Conservation (phyloP, 257 asterid species). For the Nicotiana benthamiana region DNA sequence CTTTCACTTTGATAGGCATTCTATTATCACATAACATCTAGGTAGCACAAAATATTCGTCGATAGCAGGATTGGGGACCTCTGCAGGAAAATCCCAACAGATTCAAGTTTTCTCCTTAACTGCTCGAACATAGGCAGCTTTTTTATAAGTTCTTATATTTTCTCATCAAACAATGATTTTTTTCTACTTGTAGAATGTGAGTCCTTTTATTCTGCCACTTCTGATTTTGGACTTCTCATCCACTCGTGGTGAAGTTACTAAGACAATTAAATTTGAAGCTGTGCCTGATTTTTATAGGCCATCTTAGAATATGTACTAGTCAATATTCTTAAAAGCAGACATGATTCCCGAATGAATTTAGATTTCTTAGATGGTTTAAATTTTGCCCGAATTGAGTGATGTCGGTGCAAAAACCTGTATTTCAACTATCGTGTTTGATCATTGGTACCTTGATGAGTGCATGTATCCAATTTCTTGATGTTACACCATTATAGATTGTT, state of each 20-base stretch:
- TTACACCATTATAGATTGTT: background rate
- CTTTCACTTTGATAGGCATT: too few species aligned
- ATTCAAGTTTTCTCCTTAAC: too few species aligned
- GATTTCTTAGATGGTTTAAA: background rate
- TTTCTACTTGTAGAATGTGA: background rate
- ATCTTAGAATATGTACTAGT: too few species aligned
- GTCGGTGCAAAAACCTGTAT: background rate
- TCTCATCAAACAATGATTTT: background rate
- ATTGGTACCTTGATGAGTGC: background rate
- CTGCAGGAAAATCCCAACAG: too few species aligned
- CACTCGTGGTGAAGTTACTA: background rate
- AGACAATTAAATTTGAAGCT: background rate
- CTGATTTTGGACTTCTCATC: background rate
- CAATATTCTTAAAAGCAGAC: too few species aligned
- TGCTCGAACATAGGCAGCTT: too few species aligned
- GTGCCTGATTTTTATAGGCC: too few species aligned
- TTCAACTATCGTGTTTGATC: background rate
- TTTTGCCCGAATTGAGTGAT: background rate
- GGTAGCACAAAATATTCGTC: too few species aligned
- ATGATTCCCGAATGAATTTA: too few species aligned
- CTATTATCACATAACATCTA: too few species aligned
- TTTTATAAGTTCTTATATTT: too few species aligned
- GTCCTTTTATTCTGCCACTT: background rate
- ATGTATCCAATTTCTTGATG: background rate
- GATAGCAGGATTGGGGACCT: too few species aligned